These are phyloP conservation scores for Carex pumila DNA, from an alignment of 176 grass and related monocot genomes.

Conservation along the genomic window DNA sequence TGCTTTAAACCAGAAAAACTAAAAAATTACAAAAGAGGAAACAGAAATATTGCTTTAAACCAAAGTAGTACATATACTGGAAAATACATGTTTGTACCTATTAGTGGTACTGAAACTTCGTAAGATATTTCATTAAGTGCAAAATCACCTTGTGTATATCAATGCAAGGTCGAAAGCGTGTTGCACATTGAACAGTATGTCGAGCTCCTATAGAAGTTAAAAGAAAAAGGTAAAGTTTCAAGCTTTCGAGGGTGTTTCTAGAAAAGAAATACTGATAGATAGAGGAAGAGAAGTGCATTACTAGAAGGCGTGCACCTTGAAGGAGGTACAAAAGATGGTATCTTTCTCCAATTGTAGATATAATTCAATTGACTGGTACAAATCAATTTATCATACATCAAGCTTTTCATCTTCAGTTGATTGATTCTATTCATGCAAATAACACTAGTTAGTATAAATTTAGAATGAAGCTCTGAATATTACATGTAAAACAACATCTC, in stretches of 20 bases:
- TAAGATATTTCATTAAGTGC: neutral
- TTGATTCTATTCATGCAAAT: neutral
- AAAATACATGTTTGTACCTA: neutral
- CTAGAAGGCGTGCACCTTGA: conserved; percentile 11
- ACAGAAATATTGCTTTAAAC: neutral
- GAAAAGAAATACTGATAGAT: neutral
- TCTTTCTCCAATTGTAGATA: neutral
- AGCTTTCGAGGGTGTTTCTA: too few species aligned
- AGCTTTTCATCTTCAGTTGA: too few species aligned
- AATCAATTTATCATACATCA: neutral
- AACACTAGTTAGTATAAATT: neutral
- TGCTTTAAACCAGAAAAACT: neutral
- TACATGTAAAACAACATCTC: too few species aligned
- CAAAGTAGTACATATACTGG: neutral
- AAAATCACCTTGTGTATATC: conserved; percentile 85
- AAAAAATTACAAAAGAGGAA: neutral
- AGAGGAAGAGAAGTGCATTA: conserved; percentile 21
- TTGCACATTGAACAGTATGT: conserved; percentile 22
- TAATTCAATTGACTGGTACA: neutral
- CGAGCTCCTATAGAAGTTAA: conserved; percentile 21
- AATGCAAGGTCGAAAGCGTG: conserved; percentile 71
- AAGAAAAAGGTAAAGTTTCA: neutral
- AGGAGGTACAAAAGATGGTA: neutral
- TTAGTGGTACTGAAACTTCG: neutral
- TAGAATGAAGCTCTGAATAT: neutral